phyloP scores from a whole-genome alignment of 768 basidiomycete genomes.

The Clitopilus passeckerianus region DNA sequence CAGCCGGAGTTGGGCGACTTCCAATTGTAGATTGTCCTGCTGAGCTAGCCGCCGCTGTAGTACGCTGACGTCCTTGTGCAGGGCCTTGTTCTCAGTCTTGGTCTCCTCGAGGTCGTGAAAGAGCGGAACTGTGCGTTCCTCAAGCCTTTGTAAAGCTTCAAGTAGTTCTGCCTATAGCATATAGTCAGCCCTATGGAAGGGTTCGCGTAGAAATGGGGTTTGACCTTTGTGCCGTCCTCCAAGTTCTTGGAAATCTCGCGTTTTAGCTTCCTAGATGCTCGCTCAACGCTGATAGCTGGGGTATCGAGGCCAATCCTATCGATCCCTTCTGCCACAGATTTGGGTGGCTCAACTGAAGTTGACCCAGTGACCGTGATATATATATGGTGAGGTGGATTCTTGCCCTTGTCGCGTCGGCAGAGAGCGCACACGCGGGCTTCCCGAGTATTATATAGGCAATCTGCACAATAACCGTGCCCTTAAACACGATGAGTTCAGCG shows the following conservation, averaged over 20 bases:
- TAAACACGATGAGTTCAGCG: background rate
- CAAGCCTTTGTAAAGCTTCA: background rate
- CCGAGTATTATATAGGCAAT: slow-evolving; percentile 2
- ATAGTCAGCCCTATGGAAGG: too few species aligned
- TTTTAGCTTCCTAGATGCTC: slow-evolving; percentile 8
- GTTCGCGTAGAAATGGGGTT: too few species aligned
- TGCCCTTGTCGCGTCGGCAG: slow-evolving; percentile 5
- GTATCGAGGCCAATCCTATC: background rate
- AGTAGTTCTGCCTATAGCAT: background rate
- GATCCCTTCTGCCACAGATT: slow-evolving; percentile 1
- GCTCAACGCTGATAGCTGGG: slow-evolving; percentile 2
- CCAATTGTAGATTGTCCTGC: background rate
- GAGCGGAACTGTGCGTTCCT: background rate
- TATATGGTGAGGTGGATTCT: slow-evolving; percentile 5
- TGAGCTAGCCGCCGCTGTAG: background rate
- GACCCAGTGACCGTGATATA: slow-evolving; percentile 9
- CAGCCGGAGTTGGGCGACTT: background rate
- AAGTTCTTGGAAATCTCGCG: background rate
- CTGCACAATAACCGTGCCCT: slow-evolving; percentile 13
- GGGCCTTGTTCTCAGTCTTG: background rate
- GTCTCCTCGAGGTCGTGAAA: background rate
- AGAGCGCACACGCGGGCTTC: background rate
- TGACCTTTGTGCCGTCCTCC: background rate
- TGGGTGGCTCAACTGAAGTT: background rate
- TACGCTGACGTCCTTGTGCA: background rate